Base-by-base conservation (phyloP, 2,329 filamentous ascomycete species). In the Cladophialophora exuberans region DNA sequence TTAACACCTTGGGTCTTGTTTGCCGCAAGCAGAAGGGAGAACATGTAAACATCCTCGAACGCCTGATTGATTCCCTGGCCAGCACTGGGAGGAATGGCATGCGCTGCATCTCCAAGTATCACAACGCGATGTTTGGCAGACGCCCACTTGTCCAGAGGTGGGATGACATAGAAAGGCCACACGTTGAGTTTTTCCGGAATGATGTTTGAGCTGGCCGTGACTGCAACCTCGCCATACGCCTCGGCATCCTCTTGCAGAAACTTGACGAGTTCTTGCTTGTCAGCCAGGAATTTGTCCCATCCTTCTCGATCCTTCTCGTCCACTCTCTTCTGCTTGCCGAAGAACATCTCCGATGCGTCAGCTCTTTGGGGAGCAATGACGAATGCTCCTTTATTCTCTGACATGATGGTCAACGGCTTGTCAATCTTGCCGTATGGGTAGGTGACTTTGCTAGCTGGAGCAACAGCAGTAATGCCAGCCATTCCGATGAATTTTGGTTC, bases 21-120 rank as follows among this genome's bases (percentile, higher is more conserved):
- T 6, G 45, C 54, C 1, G 57, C 1, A n/a, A 78, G 64, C 1
- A 81, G 65, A 17, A 79, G 58, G 0, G 72, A 67, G 10, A 83
- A 69, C 2, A 74, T 72, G 54, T 80, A 76, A 0, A 72, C 73
- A 66, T 84, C 82, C 64, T 84, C 81, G 9, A 84, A 63, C 0
- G 79, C 81, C 65, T 83, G 81, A 3, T 75, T 78, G 0, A 77
- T 74, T 0, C 82, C 82, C 65, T 84, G 81, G 1, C 81, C 80
- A 0, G 76, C 76, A 4, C 75, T 78, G 0, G 82, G 75, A 2
- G 79, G 76, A 52, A 84, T 69, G 0, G 81, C 80, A 66, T 84
- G 81, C 0, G 80, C 81, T 2, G 80, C 80, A 64, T 84, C 82
- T 2, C 82, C 82, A 1, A 83, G 66, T 1, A 85, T 67, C 2